Evolutionary conservation across 176 grass and related monocot genomes (phyloP).

Genomic region (Zea luxurians): DNA sequence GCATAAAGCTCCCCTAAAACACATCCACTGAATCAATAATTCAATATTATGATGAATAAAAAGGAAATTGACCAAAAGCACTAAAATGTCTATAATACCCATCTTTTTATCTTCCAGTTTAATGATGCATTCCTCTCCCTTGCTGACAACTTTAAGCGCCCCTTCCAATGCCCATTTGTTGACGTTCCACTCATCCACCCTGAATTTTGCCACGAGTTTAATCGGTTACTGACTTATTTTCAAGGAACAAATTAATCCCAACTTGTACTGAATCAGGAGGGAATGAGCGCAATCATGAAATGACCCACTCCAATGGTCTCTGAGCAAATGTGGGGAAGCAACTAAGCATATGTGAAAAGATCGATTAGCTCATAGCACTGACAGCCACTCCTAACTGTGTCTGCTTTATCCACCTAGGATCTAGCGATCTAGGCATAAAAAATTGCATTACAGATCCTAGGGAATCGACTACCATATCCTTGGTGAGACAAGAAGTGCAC

Average conservation of each 20-base stretch:
- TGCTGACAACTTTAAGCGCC: slow-evolving; percentile 85
- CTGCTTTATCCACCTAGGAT: neutral
- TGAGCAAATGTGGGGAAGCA: slow-evolving; percentile 4
- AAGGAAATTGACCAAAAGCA: neutral
- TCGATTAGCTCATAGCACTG: neutral
- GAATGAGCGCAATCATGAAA: neutral
- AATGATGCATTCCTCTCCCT: slow-evolving; percentile 92
- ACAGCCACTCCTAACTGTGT: neutral
- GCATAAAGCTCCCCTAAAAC: slow-evolving; percentile 87
- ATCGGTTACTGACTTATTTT: neutral
- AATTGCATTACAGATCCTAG: slow-evolving; percentile 20
- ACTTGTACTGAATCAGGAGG: neutral
- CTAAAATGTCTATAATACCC: slow-evolving; percentile 38
- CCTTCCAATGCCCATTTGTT: slow-evolving; percentile 99
- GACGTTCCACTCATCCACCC: slow-evolving; percentile 97
- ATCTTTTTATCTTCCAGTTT: slow-evolving; percentile 86
- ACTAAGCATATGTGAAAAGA: neutral
- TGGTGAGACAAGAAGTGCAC: slow-evolving; percentile 32
- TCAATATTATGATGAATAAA: neutral
- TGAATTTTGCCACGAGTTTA: slow-evolving; percentile 27
- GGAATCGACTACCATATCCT: neutral
- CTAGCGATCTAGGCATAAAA: neutral
- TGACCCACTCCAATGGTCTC: neutral
- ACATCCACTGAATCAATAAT: slow-evolving; percentile 31
- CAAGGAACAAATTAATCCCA: neutral